Evolutionary conservation across 2,329 filamentous ascomycete genomes (phyloP).

Genomic region (Aspergillus proliferans): DNA sequence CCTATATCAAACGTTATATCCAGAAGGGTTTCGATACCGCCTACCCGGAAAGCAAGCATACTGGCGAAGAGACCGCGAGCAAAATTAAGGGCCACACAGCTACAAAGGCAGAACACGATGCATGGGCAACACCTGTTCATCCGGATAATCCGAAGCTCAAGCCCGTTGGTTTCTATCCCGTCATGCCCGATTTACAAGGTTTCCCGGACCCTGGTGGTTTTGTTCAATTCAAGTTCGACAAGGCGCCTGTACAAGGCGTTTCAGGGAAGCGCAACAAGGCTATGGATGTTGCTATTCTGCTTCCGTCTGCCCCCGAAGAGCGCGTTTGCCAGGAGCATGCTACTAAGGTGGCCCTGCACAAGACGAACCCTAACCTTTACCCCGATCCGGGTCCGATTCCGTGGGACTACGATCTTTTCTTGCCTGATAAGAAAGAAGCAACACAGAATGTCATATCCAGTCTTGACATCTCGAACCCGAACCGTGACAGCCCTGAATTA

Average conservation of each 20-base stretch:
- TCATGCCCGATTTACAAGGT: conserved; percentile 57
- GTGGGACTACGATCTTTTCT: conserved; percentile 56
- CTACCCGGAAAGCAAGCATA: conserved; percentile 55
- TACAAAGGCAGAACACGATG: conserved; percentile 50
- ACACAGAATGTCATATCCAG: conserved; percentile 51
- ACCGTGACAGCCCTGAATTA: conserved; percentile 47
- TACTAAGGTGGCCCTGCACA: conserved; percentile 43
- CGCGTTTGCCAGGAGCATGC: conserved; percentile 43
- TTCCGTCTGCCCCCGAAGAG: conserved; percentile 47
- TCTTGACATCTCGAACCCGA: conserved; percentile 48
- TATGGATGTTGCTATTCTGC: conserved; percentile 53
- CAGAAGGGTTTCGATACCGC: conserved; percentile 60
- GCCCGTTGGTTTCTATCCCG: conserved; percentile 54
- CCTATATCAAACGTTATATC: conserved; percentile 55
- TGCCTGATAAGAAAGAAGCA: conserved; percentile 45
- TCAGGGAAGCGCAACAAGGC: conserved; percentile 51
- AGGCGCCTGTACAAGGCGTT: conserved; percentile 48
- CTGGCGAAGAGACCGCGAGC: conserved; percentile 49
- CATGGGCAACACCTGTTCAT: conserved; percentile 56
- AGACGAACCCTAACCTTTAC: conserved; percentile 45
- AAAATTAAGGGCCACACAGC: conserved; percentile 49
- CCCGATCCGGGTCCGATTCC: conserved; percentile 48
- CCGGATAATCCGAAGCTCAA: conserved; percentile 53
- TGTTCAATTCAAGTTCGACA: conserved; percentile 56
- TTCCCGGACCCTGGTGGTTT: conserved; percentile 54